A percentile compares a stretch with the other conserved stretches of the same genome.
Evolutionary conservation across 176 grass and related monocot genomes (phyloP).

Genomic region (Hordeum vulgare): DNA sequence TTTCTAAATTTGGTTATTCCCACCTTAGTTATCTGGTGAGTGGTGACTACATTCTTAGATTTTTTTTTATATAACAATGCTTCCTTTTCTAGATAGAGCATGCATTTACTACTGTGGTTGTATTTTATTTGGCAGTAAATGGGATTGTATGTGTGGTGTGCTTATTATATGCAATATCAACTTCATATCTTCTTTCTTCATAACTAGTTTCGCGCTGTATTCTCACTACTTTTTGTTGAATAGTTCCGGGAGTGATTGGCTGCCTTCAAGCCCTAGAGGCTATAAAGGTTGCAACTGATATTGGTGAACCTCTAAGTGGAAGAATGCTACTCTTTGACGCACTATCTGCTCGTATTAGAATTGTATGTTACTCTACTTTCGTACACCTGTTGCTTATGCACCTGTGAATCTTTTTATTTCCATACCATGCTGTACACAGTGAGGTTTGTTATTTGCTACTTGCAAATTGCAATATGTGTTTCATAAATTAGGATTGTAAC

Average conservation of each 20-base stretch:
- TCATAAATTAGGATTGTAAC: background rate
- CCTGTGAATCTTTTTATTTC: background rate
- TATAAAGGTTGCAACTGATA: conserved; percentile 69
- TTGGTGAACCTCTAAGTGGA: conserved; percentile 87
- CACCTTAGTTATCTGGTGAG: background rate
- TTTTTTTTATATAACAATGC: background rate
- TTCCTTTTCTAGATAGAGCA: background rate
- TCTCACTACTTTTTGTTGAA: conserved; percentile 25
- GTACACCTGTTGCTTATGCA: background rate
- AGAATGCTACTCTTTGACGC: conserved; percentile 95
- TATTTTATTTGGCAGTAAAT: background rate
- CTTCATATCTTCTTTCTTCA: conserved; percentile 5
- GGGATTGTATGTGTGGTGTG: background rate
- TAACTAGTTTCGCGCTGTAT: conserved; percentile 7
- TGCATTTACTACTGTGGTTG: background rate
- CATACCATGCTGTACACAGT: background rate
- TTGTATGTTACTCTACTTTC: conserved; percentile 46
- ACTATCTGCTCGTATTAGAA: conserved; percentile 64
- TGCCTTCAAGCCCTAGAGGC: conserved; percentile 97
- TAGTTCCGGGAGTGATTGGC: conserved; percentile 92
- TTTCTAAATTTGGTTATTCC: background rate
- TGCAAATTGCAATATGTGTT: background rate
- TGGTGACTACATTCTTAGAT: background rate
- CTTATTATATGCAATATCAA: background rate
- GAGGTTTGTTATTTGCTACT: background rate